A percentile compares a stretch with the other conserved stretches of the same genome.
Evolutionary conservation across 192 early-diverging fungal species (phyloP).

Genomic region (Martensiomyces pterosporus): DNA sequence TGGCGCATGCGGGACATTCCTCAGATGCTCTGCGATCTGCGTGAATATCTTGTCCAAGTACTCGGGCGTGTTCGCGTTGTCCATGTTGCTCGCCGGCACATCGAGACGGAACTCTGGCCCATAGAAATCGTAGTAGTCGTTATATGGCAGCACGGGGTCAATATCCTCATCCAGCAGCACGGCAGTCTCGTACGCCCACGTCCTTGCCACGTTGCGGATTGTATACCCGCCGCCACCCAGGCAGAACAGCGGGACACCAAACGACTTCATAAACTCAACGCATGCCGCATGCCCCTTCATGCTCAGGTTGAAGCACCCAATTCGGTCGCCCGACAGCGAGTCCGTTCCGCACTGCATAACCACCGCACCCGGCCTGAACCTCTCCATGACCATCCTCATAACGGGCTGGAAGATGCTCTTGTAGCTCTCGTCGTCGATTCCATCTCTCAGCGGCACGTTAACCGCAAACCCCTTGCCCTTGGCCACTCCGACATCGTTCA

Average conservation of each 20-base stretch:
- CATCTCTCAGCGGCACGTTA: conserved; percentile 93
- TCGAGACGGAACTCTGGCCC: conserved; percentile 88
- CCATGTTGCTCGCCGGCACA: conserved; percentile 81
- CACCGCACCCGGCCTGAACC: conserved; percentile 84
- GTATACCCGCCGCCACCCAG: conserved; percentile 98
- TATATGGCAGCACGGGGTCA: conserved; percentile 71
- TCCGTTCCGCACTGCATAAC: conserved; percentile 97
- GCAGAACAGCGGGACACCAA: conserved; percentile 86
- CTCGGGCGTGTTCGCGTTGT: conserved; percentile 81
- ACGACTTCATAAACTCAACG: conserved; percentile 87
- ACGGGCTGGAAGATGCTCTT: conserved; percentile 82
- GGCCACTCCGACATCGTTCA: conserved; percentile 85
- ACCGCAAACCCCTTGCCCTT: conserved; percentile 88
- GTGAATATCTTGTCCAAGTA: conserved; percentile 67
- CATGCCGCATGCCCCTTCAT: conserved; percentile 94
- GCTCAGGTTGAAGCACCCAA: conserved; percentile 93
- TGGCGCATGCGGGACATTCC: conserved; percentile 61
- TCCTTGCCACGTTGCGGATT: conserved; percentile 89
- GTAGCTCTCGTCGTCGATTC: conserved; percentile 93
- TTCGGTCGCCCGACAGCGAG: conserved; percentile 86
- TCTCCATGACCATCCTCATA: conserved; percentile 82
- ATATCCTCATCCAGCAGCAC: conserved; percentile 72
- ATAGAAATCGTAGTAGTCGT: conserved; percentile 88
- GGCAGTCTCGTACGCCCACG: conserved; percentile 94
- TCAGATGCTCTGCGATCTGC: conserved; percentile 57